phyloP scores from a whole-genome alignment of 1,284 basidiomycete species.

The Tilletia indica region DNA sequence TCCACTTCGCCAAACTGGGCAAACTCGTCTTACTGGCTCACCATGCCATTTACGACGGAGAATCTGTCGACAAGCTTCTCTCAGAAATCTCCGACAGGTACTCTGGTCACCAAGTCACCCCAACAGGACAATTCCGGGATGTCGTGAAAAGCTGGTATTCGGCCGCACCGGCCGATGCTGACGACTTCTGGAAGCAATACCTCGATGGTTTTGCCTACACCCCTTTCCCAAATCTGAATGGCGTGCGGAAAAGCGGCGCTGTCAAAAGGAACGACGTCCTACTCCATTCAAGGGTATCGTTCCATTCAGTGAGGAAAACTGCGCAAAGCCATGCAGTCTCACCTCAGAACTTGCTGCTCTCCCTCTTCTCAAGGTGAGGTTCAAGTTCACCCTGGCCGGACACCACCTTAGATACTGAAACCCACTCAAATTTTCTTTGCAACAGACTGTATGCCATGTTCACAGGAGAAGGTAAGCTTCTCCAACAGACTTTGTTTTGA shows the following conservation, averaged over 20 bases:
- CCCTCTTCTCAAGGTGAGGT: constrained; percentile 27
- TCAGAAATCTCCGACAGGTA: constrained; percentile 28
- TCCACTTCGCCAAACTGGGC: constrained; percentile 26
- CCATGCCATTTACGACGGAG: constrained; percentile 52
- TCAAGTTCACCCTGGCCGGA: not conserved
- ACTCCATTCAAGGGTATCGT: not conserved
- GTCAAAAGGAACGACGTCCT: constrained; percentile 11
- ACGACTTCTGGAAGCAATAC: constrained; percentile 32
- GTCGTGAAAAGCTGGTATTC: constrained; percentile 26
- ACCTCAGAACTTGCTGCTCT: constrained; percentile 38
- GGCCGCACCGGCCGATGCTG: constrained; percentile 1
- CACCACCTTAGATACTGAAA: not conserved
- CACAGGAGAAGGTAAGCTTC: not conserved
- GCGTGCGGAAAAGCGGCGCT: constrained; percentile 24
- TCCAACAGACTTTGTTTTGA: too few relatives aligned
- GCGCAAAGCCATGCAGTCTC: constrained; percentile 34
- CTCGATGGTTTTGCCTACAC: constrained; percentile 35
- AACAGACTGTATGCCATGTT: constrained; percentile 18
- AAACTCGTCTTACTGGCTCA: constrained; percentile 30
- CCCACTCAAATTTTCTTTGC: constrained; percentile 19
- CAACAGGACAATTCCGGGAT: constrained; percentile 21
- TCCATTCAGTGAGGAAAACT: constrained; percentile 21
- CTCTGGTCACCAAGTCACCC: not conserved
- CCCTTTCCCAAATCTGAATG: constrained; percentile 41
- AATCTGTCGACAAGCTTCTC: constrained; percentile 36